phyloP scores from a whole-genome alignment of 768 basidiomycete genomes.

The Cyathus striatus region DNA sequence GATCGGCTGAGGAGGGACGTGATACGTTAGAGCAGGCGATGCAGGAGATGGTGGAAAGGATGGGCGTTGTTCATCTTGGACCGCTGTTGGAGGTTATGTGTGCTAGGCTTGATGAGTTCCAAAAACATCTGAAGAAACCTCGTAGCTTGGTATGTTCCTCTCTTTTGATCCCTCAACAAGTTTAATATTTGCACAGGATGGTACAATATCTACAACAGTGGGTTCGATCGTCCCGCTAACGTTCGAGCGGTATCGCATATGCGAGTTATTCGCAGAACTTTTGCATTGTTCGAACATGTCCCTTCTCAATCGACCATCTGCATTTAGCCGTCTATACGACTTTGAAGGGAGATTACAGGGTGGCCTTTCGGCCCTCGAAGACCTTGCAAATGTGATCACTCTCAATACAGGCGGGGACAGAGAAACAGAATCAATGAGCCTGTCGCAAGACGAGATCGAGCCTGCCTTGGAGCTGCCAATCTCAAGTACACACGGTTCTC shows the following conservation, averaged over 20 bases:
- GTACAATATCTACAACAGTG: conserved; percentile 68
- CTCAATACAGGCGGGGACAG: conserved; percentile 51
- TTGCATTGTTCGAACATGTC: conserved; percentile 99
- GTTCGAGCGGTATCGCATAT: conserved; percentile 91
- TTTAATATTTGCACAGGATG: conserved; percentile 39
- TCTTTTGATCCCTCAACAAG: conserved; percentile 1
- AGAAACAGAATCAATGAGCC: conserved; percentile 54
- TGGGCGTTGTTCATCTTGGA: conserved; percentile 90
- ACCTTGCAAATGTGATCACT: conserved; percentile 80
- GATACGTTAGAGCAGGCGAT: conserved; percentile 66
- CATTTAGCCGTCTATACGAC: conserved; percentile 72
- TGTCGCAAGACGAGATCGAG: conserved; percentile 53
- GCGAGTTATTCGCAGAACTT: conserved; percentile 95
- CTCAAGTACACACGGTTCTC: conserved; percentile 41
- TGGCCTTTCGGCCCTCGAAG: conserved; percentile 81
- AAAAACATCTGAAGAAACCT: conserved; percentile 64
- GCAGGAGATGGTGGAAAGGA: conserved; percentile 76
- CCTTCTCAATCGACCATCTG: conserved; percentile 76
- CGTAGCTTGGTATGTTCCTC: conserved; percentile 62
- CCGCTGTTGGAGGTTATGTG: conserved; percentile 72
- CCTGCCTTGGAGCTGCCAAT: conserved; percentile 69
- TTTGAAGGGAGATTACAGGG: conserved; percentile 80
- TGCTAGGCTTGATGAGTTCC: conserved; percentile 61
- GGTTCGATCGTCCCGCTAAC: conserved; percentile 78
- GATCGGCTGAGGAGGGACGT: conserved; percentile 54